These are phyloP conservation scores for Leishmania tarentolae DNA, from an alignment of 208 protist species.

Conservation along the genomic window DNA sequence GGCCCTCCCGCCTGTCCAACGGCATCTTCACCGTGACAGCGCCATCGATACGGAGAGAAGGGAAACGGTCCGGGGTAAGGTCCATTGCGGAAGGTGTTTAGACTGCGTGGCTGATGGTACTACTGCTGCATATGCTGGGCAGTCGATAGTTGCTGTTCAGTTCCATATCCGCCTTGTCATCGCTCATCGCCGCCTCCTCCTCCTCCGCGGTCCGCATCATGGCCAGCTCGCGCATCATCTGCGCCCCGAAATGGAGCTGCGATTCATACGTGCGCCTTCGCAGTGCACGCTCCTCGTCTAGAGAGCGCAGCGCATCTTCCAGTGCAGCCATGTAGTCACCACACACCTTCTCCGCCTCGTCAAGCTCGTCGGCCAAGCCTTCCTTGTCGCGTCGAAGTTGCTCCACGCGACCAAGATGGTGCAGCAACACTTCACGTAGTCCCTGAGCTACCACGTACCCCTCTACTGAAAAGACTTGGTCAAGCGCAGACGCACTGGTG, in stretches of 20 bases:
- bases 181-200: not conserved
- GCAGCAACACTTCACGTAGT: conserved; percentile 18
- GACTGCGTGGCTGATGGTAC: not conserved
- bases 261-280: conserved; percentile 40
- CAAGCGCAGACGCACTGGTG: not conserved
- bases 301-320: conserved; percentile 28
- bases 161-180: conserved; percentile 11
- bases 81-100: no score
- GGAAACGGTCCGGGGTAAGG: no score
- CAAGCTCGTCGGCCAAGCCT: conserved; percentile 40
- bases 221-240: conserved; percentile 34
- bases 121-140: conserved; percentile 12
- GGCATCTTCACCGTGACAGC: not conserved
- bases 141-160: conserved; percentile 15
- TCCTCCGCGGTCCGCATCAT: conserved; percentile 34
- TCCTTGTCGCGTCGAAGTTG: conserved; percentile 61
- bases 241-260: conserved; percentile 34
- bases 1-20: not conserved
- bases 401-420: conserved; percentile 35
- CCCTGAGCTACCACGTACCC: not conserved
- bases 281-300: conserved; percentile 43
- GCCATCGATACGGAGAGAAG: no score
- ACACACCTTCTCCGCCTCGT: conserved; percentile 32
- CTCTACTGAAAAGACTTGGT: not conserved
- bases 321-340: conserved; percentile 33